Base-by-base conservation (phyloP, 2,329 filamentous ascomycete genomes). In the Elsinoe necatrix region DNA sequence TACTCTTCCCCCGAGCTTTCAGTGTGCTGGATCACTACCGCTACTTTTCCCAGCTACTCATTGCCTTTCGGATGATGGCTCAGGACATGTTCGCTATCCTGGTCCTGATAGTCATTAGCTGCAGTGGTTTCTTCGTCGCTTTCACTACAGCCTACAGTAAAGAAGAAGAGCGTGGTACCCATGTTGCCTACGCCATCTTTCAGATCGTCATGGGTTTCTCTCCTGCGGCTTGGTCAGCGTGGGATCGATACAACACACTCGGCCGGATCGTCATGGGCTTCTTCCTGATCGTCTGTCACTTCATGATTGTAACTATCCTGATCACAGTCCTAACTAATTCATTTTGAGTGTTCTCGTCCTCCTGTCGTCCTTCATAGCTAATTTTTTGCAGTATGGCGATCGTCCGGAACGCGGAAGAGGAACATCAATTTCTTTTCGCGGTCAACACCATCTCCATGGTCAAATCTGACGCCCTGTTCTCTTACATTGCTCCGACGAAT, bases 371-470 rank as follows among this genome's bases (percentile, higher is more conserved):
- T 29, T 29, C 27, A 29, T 29, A 29, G 27, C 27, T 29, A 29
- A 29, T 9, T 4, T 29, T 29, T 29, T 29, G 27, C 34, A 37
- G 34, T 74, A 95, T 95, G 86, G 84, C 86, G 1, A 92, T 96
- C 67, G 89, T 93, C 1, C 89, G 89, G 54, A 96, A 96, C 67
- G 90, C 91, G 6, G 89, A 89, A 56, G 87, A 96, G 68, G 92
- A 96, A 71, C 91, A 96, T 64, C 82, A 85, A 62, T 96, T 95
- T 67, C 73, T 96, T 1, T 96, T 97, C 66, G 92, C 92, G 0
- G 90, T 97, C 69, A 97, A 96, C 67, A 95, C 92, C 3, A 95
- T 96, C 51, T 95, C 89, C 3, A 95, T 95, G 88, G 92, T 96
- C 62, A 97, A 96, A 71, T 95, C 93, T n/a, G 92, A 97, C 68